phyloP scores from a whole-genome alignment of 176 grass and related monocot species.

The Raddia guianensis region DNA sequence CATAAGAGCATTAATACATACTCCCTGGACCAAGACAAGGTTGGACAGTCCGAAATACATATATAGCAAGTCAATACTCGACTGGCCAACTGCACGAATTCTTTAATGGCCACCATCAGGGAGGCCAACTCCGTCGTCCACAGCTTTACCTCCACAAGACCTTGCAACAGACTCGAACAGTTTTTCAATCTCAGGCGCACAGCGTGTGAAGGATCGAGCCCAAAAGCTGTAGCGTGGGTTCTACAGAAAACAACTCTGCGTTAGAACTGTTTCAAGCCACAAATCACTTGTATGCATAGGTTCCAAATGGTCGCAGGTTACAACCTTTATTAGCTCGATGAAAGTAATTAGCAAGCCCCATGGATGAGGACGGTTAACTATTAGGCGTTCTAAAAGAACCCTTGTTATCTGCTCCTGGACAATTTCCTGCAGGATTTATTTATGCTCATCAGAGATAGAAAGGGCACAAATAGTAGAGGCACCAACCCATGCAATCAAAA shows the following conservation, averaged over 20 bases:
- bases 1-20: too few relatives aligned
- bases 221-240: conserved; percentile 94
- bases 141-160: conserved; percentile 72
- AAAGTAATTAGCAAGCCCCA: conserved; percentile 96
- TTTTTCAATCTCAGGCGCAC: conserved; percentile 86
- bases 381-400: conserved; percentile 84
- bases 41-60: background rate
- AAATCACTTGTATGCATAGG: background rate
- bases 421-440: conserved; percentile 63
- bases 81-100: background rate
- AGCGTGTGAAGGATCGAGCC: conserved; percentile 74
- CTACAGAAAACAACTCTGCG: conserved; percentile 34
- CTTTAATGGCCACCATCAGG: conserved; percentile 64
- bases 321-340: conserved; percentile 97
- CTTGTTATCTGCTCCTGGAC: conserved; percentile 98
- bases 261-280: background rate
- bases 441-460: conserved; percentile 18
- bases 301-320: background rate
- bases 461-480: background rate
- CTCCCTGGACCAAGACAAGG: background rate
- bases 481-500: conserved; percentile 2
- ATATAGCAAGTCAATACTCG: background rate
- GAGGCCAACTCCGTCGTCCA: conserved; percentile 60
- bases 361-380: conserved; percentile 94
- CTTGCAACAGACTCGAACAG: conserved; percentile 90